Conservation (phyloP, 2,329 filamentous ascomycete genomes). For the Fusarium neocosmosporiellum region DNA sequence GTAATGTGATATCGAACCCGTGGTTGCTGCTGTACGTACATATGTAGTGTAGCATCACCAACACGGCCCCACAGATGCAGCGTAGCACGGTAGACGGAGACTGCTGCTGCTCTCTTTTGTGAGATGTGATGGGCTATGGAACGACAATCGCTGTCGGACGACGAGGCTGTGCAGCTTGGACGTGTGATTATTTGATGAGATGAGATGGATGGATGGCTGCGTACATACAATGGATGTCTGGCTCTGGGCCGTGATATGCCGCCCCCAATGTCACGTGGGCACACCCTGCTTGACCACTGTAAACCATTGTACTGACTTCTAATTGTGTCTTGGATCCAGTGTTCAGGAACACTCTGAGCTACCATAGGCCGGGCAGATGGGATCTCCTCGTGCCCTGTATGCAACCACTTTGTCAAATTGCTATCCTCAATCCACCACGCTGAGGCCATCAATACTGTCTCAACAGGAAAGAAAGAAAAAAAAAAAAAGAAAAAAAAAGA, state of each 20-base stretch:
- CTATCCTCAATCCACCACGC: neutral
- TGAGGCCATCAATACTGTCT: constrained; percentile 1
- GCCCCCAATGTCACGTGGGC: neutral
- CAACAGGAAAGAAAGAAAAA: neutral
- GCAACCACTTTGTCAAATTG: constrained; percentile 1
- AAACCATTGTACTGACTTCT: neutral
- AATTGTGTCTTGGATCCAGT: neutral
- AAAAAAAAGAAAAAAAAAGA: neutral
- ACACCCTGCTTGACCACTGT: neutral
- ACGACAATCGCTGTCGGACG: neutral
- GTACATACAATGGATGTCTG: neutral
- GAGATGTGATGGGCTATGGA: constrained; percentile 9
- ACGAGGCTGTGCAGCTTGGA: constrained; percentile 1
- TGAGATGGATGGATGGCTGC: neutral
- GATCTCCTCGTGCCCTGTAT: neutral
- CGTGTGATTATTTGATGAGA: neutral
- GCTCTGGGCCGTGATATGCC: neutral
- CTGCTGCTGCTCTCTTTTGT: neutral
- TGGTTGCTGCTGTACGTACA: neutral
- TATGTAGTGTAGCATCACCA: constrained; percentile 31
- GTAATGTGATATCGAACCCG: constrained; percentile 8
- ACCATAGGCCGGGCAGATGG: constrained; percentile 2
- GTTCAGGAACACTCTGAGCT: neutral
- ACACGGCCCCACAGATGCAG: constrained; percentile 10
- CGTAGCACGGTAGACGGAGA: neutral